phyloP scores from a whole-genome alignment of 257 asterid genomes.

The Primulina eburnea region DNA sequence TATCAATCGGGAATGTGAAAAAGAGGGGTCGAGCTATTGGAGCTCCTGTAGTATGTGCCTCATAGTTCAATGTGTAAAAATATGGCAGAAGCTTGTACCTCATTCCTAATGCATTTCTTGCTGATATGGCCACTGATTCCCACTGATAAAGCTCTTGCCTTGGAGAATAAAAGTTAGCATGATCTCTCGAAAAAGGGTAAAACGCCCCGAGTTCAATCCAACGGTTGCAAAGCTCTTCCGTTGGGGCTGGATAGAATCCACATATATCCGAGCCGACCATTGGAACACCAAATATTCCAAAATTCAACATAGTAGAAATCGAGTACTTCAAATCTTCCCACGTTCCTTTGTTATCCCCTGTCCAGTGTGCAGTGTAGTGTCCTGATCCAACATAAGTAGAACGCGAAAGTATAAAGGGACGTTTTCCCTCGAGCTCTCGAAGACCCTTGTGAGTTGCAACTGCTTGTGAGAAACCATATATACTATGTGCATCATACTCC shows the following conservation, averaged over 20 bases:
- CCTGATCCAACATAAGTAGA: conserved; percentile 90
- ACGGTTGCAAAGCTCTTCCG: conserved; percentile 92
- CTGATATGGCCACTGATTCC: conserved; percentile 84
- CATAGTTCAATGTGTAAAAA: conserved; percentile 71
- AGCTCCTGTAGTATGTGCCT: conserved; percentile 75
- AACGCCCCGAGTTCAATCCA: conserved; percentile 96
- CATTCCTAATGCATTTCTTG: conserved; percentile 88
- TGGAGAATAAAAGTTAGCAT: conserved; percentile 81
- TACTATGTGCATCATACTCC: conserved; percentile 91
- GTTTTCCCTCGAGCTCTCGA: conserved; percentile 63
- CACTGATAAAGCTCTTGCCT: conserved; percentile 98
- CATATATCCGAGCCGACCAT: conserved; percentile 99
- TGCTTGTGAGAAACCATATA: conserved; percentile 78
- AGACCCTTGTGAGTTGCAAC: conserved; percentile 87
- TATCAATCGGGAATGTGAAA: conserved; percentile 63
- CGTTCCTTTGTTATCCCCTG: conserved; percentile 91
- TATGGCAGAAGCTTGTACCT: conserved; percentile 80
- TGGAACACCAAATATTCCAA: conserved; percentile 87
- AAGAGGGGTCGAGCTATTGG: conserved; percentile 87
- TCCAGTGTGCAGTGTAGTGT: conserved; percentile 86
- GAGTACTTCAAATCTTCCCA: conserved; percentile 84
- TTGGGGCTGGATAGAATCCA: conserved; percentile 87
- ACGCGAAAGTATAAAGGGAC: conserved; percentile 79
- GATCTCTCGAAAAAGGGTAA: conserved; percentile 94
- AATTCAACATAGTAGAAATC: conserved; percentile 76